Percentiles rank a stretch among this genome's conserved stretches.
These are phyloP conservation scores for Globisporangium polare DNA, from an alignment of 352 stramenopile genomes.

Conservation along the genomic window DNA sequence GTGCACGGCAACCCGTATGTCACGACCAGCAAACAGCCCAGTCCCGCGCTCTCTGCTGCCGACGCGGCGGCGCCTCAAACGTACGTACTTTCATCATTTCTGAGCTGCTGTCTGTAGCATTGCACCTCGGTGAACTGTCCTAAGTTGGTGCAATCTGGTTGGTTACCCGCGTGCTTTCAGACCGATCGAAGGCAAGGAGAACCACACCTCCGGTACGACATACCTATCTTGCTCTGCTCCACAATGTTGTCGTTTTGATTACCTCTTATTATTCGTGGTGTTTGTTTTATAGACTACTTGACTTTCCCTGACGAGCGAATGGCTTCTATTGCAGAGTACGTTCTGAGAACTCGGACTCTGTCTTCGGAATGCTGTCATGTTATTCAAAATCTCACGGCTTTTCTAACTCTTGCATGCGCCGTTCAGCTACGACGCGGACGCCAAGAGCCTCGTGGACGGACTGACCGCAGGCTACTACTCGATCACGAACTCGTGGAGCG, in stretches of 20 bases:
- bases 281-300: conserved; percentile 1
- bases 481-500: conserved; percentile 54
- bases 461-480: conserved; percentile 46
- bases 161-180: not conserved
- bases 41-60: conserved; percentile 8
- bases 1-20: conserved; percentile 18
- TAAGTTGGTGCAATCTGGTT: too few relatives aligned
- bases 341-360: not conserved
- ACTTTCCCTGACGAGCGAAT: conserved; percentile 8
- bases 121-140: too few relatives aligned
- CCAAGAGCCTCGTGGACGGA: conserved; percentile 53
- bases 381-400: not conserved
- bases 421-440: conserved; percentile 32
- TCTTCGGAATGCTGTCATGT: too few relatives aligned
- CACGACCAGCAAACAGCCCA: conserved; percentile 12
- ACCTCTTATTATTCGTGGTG: too few relatives aligned
- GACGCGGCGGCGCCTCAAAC: conserved; percentile 6
- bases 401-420: not conserved
- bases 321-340: conserved; percentile 7
- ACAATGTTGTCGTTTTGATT: too few relatives aligned
- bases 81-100: not conserved
- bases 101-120: not conserved
- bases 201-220: not conserved
- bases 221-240: not conserved
- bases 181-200: conserved; percentile 6